phyloP scores from a whole-genome alignment of 1,284 basidiomycete species.

The Trametes hirsuta region DNA sequence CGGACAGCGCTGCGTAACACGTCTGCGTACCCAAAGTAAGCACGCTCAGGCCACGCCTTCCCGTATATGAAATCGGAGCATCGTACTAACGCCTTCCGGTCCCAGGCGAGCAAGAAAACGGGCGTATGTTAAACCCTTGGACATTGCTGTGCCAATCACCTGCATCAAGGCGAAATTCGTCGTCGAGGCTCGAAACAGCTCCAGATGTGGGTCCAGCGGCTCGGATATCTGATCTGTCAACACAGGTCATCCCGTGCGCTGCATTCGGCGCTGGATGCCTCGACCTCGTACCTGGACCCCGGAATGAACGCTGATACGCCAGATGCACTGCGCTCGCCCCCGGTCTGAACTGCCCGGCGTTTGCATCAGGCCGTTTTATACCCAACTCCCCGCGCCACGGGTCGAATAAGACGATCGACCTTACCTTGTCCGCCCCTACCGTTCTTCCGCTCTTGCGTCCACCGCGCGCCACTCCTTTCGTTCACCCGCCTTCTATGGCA shows the following conservation, averaged over 20 bases:
- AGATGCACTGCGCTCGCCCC: background rate
- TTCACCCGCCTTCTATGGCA: background rate
- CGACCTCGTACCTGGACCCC: conserved; percentile 1
- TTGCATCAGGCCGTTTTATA: conserved; percentile 1
- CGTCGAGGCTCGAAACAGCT: no score
- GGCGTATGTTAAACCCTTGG: no score
- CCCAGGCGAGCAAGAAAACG: no score
- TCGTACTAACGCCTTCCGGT: no score
- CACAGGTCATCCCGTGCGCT: background rate
- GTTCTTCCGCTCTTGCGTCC: conserved; percentile 3
- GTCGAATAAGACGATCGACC: background rate
- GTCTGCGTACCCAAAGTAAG: no score
- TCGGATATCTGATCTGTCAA: no score
- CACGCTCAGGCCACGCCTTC: no score
- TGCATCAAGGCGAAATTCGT: no score
- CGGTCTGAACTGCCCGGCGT: conserved; percentile 8
- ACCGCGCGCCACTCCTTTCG: conserved; percentile 11
- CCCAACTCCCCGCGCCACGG: background rate
- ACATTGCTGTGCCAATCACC: no score
- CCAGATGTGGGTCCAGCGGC: no score
- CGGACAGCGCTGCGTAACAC: no score
- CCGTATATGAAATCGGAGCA: no score
- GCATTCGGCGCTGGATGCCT: background rate
- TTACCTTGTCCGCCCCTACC: background rate
- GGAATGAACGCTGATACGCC: conserved; percentile 7